Evolutionary conservation across 1,139 yeast genomes (phyloP).

Genomic region (Suhomyces yuchorum): DNA sequence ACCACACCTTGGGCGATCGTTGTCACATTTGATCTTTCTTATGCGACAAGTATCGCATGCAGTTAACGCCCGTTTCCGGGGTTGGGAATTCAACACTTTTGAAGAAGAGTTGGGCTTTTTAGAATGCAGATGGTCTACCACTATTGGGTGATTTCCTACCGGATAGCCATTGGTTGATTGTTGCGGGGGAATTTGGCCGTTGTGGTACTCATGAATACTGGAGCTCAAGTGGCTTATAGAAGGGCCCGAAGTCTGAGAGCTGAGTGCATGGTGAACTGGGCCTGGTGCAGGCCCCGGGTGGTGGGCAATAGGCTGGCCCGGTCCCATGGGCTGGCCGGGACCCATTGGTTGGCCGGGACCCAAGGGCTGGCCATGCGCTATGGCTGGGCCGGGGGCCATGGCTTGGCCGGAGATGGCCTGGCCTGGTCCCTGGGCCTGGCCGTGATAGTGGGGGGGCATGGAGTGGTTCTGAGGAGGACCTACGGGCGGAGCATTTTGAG

Average conservation of each 20-base stretch:
- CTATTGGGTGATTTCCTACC: neutral
- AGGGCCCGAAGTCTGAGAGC: neutral
- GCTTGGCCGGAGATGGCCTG: neutral
- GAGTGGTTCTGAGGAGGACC: neutral
- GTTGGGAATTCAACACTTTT: neutral
- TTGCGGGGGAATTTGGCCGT: neutral
- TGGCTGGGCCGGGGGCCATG: neutral
- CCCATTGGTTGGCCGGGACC: neutral
- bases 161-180: neutral
- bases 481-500: neutral
- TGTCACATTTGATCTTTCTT: slow-evolving; percentile 55
- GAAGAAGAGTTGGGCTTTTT: neutral
- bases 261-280: neutral
- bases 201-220: neutral
- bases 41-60: slow-evolving; percentile 53
- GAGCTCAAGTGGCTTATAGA: neutral
- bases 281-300: neutral
- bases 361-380: neutral
- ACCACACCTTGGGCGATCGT: slow-evolving; percentile 52
- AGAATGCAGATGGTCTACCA: slow-evolving; percentile 3
- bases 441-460: neutral
- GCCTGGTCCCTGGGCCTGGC: neutral
- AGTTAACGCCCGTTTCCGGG: slow-evolving; percentile 44
- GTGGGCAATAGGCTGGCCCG: neutral
- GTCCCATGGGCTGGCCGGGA: neutral